Evolutionary conservation across 495 filamentous ascomycete species (phyloP).

Genomic region (Hyaloscypha hepaticicola): DNA sequence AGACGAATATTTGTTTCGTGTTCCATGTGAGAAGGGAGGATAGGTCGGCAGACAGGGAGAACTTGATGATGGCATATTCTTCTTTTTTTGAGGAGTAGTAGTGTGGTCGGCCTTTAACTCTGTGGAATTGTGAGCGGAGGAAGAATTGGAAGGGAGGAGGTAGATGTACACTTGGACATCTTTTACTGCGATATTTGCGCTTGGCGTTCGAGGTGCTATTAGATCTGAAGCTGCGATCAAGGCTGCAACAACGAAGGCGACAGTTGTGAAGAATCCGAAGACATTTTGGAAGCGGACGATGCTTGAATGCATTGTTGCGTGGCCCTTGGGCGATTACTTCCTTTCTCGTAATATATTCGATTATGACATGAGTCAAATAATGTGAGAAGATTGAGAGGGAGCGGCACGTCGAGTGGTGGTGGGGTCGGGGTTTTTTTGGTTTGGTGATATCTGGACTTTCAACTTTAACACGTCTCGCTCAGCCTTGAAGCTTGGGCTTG

Average conservation of each 20-base stretch:
- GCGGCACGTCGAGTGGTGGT: background rate
- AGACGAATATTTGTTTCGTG: slow-evolving; percentile 98
- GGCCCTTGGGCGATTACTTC: background rate
- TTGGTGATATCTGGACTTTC: background rate
- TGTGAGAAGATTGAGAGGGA: background rate
- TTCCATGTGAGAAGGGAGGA: slow-evolving; percentile 97
- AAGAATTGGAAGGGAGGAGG: slow-evolving; percentile 8
- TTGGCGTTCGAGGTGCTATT: slow-evolving; percentile 65
- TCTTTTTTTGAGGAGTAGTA: slow-evolving; percentile 91
- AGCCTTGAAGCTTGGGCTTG: background rate
- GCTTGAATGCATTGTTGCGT: slow-evolving; percentile 72
- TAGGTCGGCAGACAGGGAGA: slow-evolving; percentile 86
- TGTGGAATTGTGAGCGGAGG: slow-evolving; percentile 33
- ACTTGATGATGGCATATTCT: slow-evolving; percentile 91
- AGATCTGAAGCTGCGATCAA: slow-evolving; percentile 78
- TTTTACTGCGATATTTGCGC: slow-evolving; percentile 61
- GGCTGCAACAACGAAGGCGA: slow-evolving; percentile 76
- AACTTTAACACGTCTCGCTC: slow-evolving; percentile 16
- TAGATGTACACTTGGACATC: slow-evolving; percentile 75
- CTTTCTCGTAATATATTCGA: background rate
- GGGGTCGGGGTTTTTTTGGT: background rate
- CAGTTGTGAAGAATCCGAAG: slow-evolving; percentile 97
- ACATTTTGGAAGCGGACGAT: slow-evolving; percentile 83
- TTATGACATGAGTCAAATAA: slow-evolving; percentile 7
- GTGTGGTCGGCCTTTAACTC: slow-evolving; percentile 83